Evolutionary conservation across 495 filamentous ascomycete species (phyloP), one percentile per base, ranked within the genome.

Genomic region (Hyaloscypha hepaticicola): DNA sequence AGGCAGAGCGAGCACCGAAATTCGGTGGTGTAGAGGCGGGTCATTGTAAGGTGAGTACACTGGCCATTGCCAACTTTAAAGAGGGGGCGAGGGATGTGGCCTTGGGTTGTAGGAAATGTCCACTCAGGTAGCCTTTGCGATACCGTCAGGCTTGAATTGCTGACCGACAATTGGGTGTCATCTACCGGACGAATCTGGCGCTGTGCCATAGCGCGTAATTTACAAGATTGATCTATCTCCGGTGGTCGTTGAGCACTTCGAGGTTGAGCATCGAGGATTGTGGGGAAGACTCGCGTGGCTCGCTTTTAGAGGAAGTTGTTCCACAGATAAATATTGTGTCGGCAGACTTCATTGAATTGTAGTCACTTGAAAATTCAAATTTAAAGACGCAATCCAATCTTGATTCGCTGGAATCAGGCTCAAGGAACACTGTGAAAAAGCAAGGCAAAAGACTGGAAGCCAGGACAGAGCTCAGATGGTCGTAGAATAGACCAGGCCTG

Each of bases 21-120:
- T 0, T 68, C 31, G 22, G 72, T 69, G 26, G 72, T 72, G 69
- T 85, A 87, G 5, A 85, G 55, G 14, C 83, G 79, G 4, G 82
- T 78, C 85, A 90, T 85, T 22, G 75, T 81, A 14, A 82, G 70
- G 66, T 90, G 88, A 28, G 78, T 84, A 72, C 88, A 90, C 65
- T 65, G 74, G n/a, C 48, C 58, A 45, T 59, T 61, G 28, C 53
- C 26, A 27, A 21, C 3, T 26, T 26, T 57, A 14, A 27, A 14
- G 21, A 1, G 9, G 19, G 9, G 1, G 8, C 22, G 50, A 24
- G 50, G 21, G 25, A 25, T 26, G 6, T 53, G 21, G 9, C 3
- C 19, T 8, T 19, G 21, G 25, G 11, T 26, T 53, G 50, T 8
- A 26, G 50, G 0, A 16, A 53, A 53, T 24, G 16, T 53, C 19